These are phyloP conservation scores for Cunninghamia lanceolata DNA, from an alignment of 75 land plant genomes.

Conservation along the genomic window DNA sequence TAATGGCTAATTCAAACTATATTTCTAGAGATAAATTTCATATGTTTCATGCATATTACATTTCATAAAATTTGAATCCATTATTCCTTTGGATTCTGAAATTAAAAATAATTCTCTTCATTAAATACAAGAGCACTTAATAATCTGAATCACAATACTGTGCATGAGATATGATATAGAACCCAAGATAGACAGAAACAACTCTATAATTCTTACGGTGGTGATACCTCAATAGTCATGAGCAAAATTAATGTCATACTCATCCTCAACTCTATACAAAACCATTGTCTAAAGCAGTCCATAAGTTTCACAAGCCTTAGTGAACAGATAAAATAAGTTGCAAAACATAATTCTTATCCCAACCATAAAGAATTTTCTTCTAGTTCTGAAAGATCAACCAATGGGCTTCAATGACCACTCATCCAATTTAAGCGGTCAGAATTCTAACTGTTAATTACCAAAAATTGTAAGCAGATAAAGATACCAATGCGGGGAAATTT, in stretches of 20 bases:
- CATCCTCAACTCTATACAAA: background rate
- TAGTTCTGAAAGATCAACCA: background rate
- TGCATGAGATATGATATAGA: background rate
- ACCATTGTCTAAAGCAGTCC: background rate
- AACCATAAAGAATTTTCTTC: slow-evolving; percentile 7
- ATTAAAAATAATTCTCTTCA: background rate
- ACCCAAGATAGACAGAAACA: background rate
- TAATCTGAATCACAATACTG: background rate
- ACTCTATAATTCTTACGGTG: background rate
- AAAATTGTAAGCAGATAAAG: background rate
- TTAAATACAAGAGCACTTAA: background rate
- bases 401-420: background rate
- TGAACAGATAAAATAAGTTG: background rate
- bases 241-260: background rate
- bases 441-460: background rate
- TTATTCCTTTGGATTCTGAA: background rate
- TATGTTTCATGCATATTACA: background rate
- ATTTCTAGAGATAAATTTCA: background rate
- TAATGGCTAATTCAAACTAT: background rate
- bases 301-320: background rate
- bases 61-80: background rate
- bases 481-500: background rate
- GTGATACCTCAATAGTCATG: background rate
- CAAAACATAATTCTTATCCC: background rate
- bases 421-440: background rate